A percentile compares a stretch with the other conserved stretches of the same genome.
Conservation (phyloP, 1,284 basidiomycete species). For the Phylloboletellus chloephorus region DNA sequence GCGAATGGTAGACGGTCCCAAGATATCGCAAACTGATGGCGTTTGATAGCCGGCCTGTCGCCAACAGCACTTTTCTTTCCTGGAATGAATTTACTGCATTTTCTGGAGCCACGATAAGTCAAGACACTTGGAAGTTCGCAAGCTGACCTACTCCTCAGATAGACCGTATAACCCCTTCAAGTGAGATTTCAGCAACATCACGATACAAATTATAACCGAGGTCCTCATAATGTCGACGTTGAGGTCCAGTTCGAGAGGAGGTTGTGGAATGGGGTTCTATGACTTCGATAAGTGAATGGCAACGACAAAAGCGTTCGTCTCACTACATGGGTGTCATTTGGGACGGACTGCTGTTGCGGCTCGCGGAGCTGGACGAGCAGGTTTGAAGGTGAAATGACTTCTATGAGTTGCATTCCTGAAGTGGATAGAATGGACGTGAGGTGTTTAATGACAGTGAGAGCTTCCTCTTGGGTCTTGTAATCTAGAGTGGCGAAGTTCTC, state of each 20-base stretch:
- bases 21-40: slow-evolving; percentile 55
- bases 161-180: slow-evolving; percentile 77
- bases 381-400: slow-evolving; percentile 62
- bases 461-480: slow-evolving; percentile 93
- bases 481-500: slow-evolving; percentile 92
- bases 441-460: slow-evolving; percentile 76
- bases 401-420: slow-evolving; percentile 76
- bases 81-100: slow-evolving; percentile 79
- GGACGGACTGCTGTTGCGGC: slow-evolving; percentile 16
- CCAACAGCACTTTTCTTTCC: slow-evolving; percentile 84
- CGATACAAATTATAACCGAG: slow-evolving; percentile 73
- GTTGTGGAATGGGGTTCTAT: slow-evolving; percentile 10
- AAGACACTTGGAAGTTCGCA: slow-evolving; percentile 5
- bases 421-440: slow-evolving; percentile 81
- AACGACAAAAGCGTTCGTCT: background rate
- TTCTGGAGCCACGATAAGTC: slow-evolving; percentile 43
- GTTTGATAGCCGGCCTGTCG: slow-evolving; percentile 69
- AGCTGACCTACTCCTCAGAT: slow-evolving; percentile 71
- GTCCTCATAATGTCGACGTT: slow-evolving; percentile 49
- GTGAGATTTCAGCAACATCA: slow-evolving; percentile 80
- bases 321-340: slow-evolving; percentile 14
- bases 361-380: slow-evolving; percentile 57
- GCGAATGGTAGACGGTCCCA: slow-evolving; percentile 74
- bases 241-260: slow-evolving; percentile 12
- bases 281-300: slow-evolving; percentile 3